Percentiles rank a stretch among this genome's conserved stretches.
Evolutionary conservation across 805 yeast genomes (phyloP).

Genomic region (Metschnikowia santaceciliae): DNA sequence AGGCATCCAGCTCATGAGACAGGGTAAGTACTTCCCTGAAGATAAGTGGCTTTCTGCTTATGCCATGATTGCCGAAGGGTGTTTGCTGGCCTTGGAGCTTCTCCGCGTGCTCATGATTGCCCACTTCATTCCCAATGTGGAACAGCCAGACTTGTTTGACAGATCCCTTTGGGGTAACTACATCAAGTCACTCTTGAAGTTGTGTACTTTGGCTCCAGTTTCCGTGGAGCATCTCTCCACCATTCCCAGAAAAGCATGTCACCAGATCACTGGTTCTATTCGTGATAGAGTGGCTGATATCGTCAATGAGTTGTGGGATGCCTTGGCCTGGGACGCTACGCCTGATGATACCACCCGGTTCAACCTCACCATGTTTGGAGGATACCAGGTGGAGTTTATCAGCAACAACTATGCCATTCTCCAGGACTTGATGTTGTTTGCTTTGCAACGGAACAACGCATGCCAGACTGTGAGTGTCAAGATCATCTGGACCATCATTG

Average conservation of each 20-base stretch:
- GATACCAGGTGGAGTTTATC: slow-evolving; percentile 65
- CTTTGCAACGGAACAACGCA: slow-evolving; percentile 59
- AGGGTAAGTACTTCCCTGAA: slow-evolving; percentile 59
- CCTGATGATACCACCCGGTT: slow-evolving; percentile 54
- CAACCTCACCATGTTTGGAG: slow-evolving; percentile 60
- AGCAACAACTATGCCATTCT: slow-evolving; percentile 55
- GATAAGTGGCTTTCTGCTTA: slow-evolving; percentile 71
- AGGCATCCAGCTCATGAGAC: slow-evolving; percentile 48
- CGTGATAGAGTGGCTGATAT: slow-evolving; percentile 56
- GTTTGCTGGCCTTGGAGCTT: slow-evolving; percentile 52
- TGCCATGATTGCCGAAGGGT: slow-evolving; percentile 53
- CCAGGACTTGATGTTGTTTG: slow-evolving; percentile 60
- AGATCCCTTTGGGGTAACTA: slow-evolving; percentile 66
- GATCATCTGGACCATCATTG: slow-evolving; percentile 66
- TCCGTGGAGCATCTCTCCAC: slow-evolving; percentile 66
- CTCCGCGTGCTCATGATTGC: slow-evolving; percentile 46
- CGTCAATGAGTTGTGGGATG: slow-evolving; percentile 66
- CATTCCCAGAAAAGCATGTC: slow-evolving; percentile 69
- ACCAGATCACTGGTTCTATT: slow-evolving; percentile 57
- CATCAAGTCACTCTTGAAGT: slow-evolving; percentile 50
- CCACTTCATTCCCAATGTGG: slow-evolving; percentile 50
- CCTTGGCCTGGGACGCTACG: slow-evolving; percentile 60
- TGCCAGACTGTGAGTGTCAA: slow-evolving; percentile 63
- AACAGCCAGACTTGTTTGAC: slow-evolving; percentile 51
- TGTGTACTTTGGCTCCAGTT: slow-evolving; percentile 65